Conservation (phyloP, 805 yeast species). For the Dipodascus albidus region DNA sequence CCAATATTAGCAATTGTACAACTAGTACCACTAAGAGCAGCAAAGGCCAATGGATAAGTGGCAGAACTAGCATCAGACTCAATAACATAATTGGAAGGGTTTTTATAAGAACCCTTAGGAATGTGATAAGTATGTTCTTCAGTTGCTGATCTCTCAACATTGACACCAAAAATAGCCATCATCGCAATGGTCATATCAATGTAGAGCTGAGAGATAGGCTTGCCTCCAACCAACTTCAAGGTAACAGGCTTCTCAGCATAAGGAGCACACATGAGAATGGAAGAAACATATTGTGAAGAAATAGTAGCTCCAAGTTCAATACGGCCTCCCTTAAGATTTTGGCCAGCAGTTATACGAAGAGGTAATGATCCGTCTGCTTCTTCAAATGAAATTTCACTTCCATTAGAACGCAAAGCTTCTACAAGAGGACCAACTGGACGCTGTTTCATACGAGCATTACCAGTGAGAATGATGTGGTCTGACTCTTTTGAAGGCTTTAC, state of each 20-base stretch:
- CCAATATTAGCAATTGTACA: conserved; percentile 95
- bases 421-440: conserved; percentile 95
- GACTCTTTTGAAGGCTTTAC: conserved; percentile 38
- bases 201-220: conserved; percentile 91
- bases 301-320: conserved; percentile 93
- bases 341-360: conserved; percentile 54
- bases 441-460: conserved; percentile 94
- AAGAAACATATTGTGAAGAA: conserved; percentile 94
- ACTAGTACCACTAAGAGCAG: conserved; percentile 89
- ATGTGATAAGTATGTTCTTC: conserved; percentile 82
- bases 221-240: conserved; percentile 83
- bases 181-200: conserved; percentile 94
- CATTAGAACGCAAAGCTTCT: conserved; percentile 76
- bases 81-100: conserved; percentile 77
- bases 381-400: conserved; percentile 60
- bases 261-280: conserved; percentile 95
- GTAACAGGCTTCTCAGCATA: conserved; percentile 85
- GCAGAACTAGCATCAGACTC: conserved; percentile 98
- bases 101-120: conserved; percentile 69
- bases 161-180: conserved; percentile 86
- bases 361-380: conserved; percentile 81
- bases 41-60: conserved; percentile 93
- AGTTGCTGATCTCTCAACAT: conserved; percentile 54
- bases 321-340: conserved; percentile 75
- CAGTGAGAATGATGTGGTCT: conserved; percentile 59